phyloP scores from a whole-genome alignment of 1,284 basidiomycete genomes.

The Sporisorium iseilematis-ciliati region DNA sequence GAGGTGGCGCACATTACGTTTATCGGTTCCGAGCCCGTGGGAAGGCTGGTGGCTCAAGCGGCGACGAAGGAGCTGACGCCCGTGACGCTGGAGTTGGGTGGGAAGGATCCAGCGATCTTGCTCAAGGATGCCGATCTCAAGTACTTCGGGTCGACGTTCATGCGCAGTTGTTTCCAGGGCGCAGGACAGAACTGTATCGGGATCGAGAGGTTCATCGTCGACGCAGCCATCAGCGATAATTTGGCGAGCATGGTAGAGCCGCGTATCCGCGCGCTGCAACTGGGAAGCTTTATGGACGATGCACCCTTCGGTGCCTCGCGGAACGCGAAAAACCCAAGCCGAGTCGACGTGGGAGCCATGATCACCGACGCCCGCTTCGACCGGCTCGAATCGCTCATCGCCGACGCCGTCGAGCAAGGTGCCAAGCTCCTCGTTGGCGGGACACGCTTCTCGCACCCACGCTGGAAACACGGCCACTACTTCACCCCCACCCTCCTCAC shows the following conservation, averaged over 20 bases:
- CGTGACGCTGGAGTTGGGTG: slow-evolving; percentile 88
- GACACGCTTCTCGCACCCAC: slow-evolving; percentile 76
- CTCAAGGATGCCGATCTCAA: slow-evolving; percentile 72
- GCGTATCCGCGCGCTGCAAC: slow-evolving; percentile 51
- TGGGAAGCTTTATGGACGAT: slow-evolving; percentile 65
- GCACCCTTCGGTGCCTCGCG: slow-evolving; percentile 38
- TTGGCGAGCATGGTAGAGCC: slow-evolving; percentile 73
- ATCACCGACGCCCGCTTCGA: slow-evolving; percentile 79
- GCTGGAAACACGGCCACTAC: slow-evolving; percentile 77
- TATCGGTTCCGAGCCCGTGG: slow-evolving; percentile 92
- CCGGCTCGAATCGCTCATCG: slow-evolving; percentile 79
- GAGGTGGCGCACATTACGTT: slow-evolving; percentile 81
- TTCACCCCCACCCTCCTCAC: slow-evolving; percentile 89
- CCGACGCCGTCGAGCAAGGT: slow-evolving; percentile 79
- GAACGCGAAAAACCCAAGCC: not conserved
- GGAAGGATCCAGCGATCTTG: slow-evolving; percentile 74
- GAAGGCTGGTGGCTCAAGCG: slow-evolving; percentile 83
- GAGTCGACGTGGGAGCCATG: slow-evolving; percentile 82
- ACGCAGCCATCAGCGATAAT: slow-evolving; percentile 79
- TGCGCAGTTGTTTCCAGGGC: slow-evolving; percentile 75
- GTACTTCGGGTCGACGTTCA: slow-evolving; percentile 72
- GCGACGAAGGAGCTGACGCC: slow-evolving; percentile 88
- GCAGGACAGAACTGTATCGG: slow-evolving; percentile 92
- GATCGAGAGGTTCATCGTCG: slow-evolving; percentile 91
- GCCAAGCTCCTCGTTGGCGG: slow-evolving; percentile 80